Conservation (phyloP, 352 stramenopile genomes). For the Phytophthora nicotianae region DNA sequence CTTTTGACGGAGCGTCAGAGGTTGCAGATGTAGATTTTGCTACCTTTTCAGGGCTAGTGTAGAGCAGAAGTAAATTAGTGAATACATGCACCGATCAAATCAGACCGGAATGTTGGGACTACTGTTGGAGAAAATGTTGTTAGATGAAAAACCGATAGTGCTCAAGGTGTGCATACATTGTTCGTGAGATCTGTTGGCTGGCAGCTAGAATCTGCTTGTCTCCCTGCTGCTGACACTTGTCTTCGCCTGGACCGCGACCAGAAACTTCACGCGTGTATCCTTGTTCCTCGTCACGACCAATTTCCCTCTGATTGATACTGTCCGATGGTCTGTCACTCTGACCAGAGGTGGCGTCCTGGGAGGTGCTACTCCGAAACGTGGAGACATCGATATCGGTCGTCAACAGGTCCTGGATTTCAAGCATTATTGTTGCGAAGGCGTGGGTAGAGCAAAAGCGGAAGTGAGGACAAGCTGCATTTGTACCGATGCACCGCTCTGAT, state of each 20-base stretch:
- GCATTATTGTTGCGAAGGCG: slow-evolving; percentile 1
- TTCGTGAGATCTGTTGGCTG: not conserved
- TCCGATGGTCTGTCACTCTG: not conserved
- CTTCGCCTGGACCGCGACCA: too few species aligned
- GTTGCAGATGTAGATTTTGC: not conserved
- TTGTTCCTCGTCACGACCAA: slow-evolving; percentile 2
- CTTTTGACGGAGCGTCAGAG: not conserved
- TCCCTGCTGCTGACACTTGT: not conserved
- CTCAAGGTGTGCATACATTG: slow-evolving; percentile 14
- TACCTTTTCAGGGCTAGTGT: not conserved
- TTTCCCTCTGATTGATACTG: too few species aligned
- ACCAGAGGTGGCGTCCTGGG: not conserved
- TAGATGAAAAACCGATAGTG: not conserved
- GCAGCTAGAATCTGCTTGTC: not conserved
- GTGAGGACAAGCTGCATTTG: not conserved
- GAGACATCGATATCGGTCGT: not conserved
- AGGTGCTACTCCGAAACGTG: not conserved
- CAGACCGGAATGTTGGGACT: not conserved
- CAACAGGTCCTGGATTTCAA: slow-evolving; percentile 20
- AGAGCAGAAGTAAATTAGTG: not conserved
- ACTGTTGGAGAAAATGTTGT: not conserved
- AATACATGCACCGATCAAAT: not conserved
- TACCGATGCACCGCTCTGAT: not conserved
- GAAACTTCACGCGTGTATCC: too few species aligned
- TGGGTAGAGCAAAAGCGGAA: not conserved